phyloP scores from a whole-genome alignment of 2,329 filamentous ascomycete genomes.

The Epichloe brachyelytri region DNA sequence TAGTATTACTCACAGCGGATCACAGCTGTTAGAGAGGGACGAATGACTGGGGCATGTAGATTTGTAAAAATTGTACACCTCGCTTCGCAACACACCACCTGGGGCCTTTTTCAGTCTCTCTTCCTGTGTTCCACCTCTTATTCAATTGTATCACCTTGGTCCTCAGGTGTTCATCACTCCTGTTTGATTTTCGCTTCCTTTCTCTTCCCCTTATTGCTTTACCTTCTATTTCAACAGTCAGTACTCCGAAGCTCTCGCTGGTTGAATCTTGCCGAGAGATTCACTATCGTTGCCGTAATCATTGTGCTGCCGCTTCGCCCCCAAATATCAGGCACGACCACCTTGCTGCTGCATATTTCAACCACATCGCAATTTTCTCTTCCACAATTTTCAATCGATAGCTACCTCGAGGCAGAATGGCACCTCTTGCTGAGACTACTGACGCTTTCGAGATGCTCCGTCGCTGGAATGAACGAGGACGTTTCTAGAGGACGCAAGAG shows the following conservation, averaged over 20 bases:
- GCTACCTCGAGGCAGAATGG: constrained; percentile 10
- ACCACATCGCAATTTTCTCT: background rate
- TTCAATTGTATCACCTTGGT: background rate
- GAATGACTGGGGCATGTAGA: too few species aligned
- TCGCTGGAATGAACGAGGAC: constrained; percentile 12
- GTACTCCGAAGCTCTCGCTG: background rate
- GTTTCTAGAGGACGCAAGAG: constrained; percentile 25
- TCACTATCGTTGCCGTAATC: background rate
- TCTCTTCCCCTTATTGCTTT: background rate
- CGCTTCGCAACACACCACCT: background rate
- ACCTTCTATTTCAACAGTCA: background rate
- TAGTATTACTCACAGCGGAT: too few species aligned
- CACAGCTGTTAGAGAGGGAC: too few species aligned
- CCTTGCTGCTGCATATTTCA: background rate
- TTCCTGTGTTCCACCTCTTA: background rate
- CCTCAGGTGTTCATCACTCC: background rate
- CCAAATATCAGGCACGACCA: background rate
- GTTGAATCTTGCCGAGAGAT: too few species aligned
- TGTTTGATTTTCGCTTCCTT: background rate
- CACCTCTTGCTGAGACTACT: constrained; percentile 10
- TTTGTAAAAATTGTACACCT: too few species aligned
- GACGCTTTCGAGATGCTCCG: constrained; percentile 14
- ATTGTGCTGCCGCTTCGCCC: background rate
- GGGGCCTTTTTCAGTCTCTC: background rate
- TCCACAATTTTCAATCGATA: too few species aligned